These are phyloP conservation scores for Solanum bukasovii DNA, from an alignment of 257 asterid genomes.

Conservation along the genomic window DNA sequence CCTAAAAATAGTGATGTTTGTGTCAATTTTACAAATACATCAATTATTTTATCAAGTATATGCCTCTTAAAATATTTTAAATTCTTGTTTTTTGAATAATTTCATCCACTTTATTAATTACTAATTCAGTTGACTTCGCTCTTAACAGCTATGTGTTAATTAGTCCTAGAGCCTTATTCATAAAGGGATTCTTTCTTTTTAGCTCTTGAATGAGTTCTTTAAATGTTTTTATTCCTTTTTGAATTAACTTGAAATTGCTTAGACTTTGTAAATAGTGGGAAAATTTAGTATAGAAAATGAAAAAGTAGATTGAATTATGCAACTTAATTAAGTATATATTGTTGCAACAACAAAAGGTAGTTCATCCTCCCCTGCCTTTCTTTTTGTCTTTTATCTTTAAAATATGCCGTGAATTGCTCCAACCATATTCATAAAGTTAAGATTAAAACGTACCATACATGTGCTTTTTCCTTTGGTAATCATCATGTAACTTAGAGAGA, in stretches of 20 bases:
- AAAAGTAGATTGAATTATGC: not conserved
- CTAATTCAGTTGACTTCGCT: accelerated
- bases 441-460: not conserved
- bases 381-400: not conserved
- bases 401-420: not conserved
- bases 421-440: not conserved
- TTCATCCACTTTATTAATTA: not conserved
- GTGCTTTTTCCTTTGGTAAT: not conserved
- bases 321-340: not conserved
- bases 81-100: not conserved
- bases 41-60: not conserved
- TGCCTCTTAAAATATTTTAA: not conserved
- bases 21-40: not conserved
- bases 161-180: not conserved
- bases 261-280: not conserved
- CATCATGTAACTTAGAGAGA: not conserved
- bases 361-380: not conserved
- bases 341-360: not conserved
- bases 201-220: not conserved
- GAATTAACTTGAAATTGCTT: not conserved
- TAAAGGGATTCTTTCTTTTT: not conserved
- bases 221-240: not conserved
- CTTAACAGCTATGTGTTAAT: not conserved
- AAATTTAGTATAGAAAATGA: not conserved
- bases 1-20: not conserved